Evolutionary conservation across 371 early-diverging fungal species (phyloP).

Genomic region (Rhizopus delemar): DNA sequence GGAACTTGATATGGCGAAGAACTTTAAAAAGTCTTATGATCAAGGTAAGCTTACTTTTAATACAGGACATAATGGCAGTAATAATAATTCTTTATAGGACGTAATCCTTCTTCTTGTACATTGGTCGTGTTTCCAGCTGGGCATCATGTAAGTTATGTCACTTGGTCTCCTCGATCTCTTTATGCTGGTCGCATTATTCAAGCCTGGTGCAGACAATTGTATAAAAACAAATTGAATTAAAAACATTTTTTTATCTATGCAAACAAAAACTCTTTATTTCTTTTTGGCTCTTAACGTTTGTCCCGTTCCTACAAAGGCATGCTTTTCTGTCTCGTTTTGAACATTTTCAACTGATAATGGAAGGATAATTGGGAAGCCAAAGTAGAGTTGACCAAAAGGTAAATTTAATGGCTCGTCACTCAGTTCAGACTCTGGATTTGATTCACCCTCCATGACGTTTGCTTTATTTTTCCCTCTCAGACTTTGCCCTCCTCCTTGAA

Average conservation of each 20-base stretch:
- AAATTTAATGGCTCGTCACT: slow-evolving; percentile 82
- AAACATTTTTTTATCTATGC: not conserved
- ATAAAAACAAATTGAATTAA: not conserved
- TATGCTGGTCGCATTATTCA: slow-evolving; percentile 35
- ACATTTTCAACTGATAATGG: slow-evolving; percentile 31
- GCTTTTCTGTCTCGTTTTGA: slow-evolving; percentile 15
- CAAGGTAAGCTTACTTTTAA: slow-evolving; percentile 29
- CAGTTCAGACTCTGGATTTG: slow-evolving; percentile 8
- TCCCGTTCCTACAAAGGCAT: slow-evolving; percentile 33
- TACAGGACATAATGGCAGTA: not conserved
- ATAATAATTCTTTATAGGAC: not conserved
- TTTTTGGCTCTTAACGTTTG: slow-evolving; percentile 47
- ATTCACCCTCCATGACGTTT: slow-evolving; percentile 17
- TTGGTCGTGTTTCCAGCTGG: slow-evolving; percentile 23
- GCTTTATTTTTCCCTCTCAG: slow-evolving; percentile 46
- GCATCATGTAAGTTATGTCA: slow-evolving; percentile 36
- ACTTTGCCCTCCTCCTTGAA: slow-evolving; percentile 45
- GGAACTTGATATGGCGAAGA: slow-evolving; percentile 15
- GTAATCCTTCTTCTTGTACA: slow-evolving; percentile 2
- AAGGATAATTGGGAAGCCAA: slow-evolving; percentile 74
- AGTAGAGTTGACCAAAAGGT: slow-evolving; percentile 89
- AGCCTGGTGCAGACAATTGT: slow-evolving; percentile 39
- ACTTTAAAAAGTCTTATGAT: slow-evolving; percentile 33
- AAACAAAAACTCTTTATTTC: slow-evolving; percentile 19
- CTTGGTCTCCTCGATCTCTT: slow-evolving; percentile 46